Evolutionary conservation across 2,329 filamentous ascomycete genomes (phyloP).

Genomic region (Leptographium lundbergii): DNA sequence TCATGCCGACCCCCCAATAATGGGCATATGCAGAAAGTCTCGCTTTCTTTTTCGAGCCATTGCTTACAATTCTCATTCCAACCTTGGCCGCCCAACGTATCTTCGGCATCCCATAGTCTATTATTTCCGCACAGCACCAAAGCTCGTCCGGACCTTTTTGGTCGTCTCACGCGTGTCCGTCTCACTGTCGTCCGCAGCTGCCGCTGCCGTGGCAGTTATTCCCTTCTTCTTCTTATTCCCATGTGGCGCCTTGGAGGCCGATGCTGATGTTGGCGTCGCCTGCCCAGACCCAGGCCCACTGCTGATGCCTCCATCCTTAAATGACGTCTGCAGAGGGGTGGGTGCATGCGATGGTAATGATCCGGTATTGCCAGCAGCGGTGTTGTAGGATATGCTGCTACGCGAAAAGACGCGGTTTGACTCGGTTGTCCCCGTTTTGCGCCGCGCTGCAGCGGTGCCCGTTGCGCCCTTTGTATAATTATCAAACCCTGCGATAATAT

Average conservation of each 20-base stretch:
- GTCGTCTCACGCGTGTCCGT: slow-evolving; percentile 36
- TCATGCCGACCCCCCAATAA: no score
- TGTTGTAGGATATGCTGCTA: slow-evolving; percentile 50
- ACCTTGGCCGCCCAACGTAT: neutral
- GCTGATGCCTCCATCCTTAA: slow-evolving; percentile 25
- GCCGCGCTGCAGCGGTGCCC: slow-evolving; percentile 48
- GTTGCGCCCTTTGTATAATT: slow-evolving; percentile 88
- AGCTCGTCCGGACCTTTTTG: slow-evolving; percentile 46
- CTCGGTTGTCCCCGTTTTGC: slow-evolving; percentile 52
- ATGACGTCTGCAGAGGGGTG: slow-evolving; percentile 42
- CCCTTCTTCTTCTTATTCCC: slow-evolving; percentile 43
- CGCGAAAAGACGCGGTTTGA: slow-evolving; percentile 62
- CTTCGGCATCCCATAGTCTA: neutral
- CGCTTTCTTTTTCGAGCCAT: no score
- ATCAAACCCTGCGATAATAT: slow-evolving; percentile 96
- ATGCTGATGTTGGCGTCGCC: slow-evolving; percentile 42
- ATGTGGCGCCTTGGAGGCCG: slow-evolving; percentile 28
- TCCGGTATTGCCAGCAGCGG: slow-evolving; percentile 27
- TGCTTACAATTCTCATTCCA: no score
- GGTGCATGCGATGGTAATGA: slow-evolving; percentile 31
- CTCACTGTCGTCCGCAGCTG: slow-evolving; percentile 39
- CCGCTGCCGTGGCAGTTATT: slow-evolving; percentile 14
- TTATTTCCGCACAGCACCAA: slow-evolving; percentile 39
- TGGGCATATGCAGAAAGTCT: no score
- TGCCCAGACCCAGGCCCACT: slow-evolving; percentile 29